A percentile compares a stretch with the other conserved stretches of the same genome.
These are phyloP conservation scores for Phytophthora citrophthora DNA, from an alignment of 352 stramenopile species.

Conservation along the genomic window DNA sequence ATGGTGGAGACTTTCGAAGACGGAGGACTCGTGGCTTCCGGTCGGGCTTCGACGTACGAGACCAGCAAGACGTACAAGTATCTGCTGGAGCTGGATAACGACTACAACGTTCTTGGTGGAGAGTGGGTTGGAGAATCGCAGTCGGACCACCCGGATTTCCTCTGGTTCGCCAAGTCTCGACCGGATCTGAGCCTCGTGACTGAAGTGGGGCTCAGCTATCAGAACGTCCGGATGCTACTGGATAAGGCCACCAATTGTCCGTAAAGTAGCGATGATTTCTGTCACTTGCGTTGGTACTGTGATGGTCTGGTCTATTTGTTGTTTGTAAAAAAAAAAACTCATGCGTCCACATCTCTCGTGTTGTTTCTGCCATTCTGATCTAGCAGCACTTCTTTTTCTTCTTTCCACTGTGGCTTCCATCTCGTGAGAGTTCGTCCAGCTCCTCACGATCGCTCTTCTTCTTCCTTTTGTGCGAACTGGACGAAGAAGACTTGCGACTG, in stretches of 20 bases:
- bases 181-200: constrained; percentile 37
- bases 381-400: constrained; percentile 43
- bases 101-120: constrained; percentile 48
- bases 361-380: constrained; percentile 6
- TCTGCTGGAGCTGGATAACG: constrained; percentile 46
- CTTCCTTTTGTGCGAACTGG: constrained; percentile 41
- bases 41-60: constrained; percentile 31
- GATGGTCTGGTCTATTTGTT: constrained; percentile 9
- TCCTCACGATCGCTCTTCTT: constrained; percentile 43
- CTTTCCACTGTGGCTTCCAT: constrained; percentile 22
- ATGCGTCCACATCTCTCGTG: constrained; percentile 5
- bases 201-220: constrained; percentile 39
- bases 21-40: constrained; percentile 38
- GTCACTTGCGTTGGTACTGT: neutral
- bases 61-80: constrained; percentile 44
- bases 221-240: constrained; percentile 33
- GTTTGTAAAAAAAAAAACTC: constrained; percentile 9
- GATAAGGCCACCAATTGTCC: constrained; percentile 34
- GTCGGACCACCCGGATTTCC: constrained; percentile 47
- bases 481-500: constrained; percentile 15
- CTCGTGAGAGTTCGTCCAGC: constrained; percentile 13
- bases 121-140: constrained; percentile 46
- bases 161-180: constrained; percentile 38
- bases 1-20: constrained; percentile 53
- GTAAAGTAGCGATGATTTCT: constrained; percentile 3